Evolutionary conservation across 108 stramenopile species (phyloP).

Genomic region (Cyclotella cryptica): DNA sequence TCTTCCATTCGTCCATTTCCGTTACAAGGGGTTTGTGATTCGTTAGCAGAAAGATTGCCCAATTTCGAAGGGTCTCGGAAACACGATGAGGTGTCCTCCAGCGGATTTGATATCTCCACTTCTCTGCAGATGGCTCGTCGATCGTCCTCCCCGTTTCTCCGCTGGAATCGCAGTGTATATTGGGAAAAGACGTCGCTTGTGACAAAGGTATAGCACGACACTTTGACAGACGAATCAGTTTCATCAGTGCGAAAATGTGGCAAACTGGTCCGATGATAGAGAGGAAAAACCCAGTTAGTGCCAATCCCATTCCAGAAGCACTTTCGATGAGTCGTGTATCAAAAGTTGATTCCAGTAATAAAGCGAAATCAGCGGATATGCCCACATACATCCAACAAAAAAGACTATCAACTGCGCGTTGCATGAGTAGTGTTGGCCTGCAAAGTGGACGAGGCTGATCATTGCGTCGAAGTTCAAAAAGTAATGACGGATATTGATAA

Average conservation of each 20-base stretch:
- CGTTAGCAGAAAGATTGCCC: constrained; percentile 41
- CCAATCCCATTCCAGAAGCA: constrained; percentile 5
- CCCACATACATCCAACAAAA: constrained; percentile 52
- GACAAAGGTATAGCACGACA: constrained; percentile 47
- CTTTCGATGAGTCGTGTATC: neutral
- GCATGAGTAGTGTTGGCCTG: constrained; percentile 50
- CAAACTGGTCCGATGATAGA: constrained; percentile 35
- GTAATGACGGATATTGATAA: constrained; percentile 62
- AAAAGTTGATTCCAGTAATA: constrained; percentile 21
- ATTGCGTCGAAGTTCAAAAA: constrained; percentile 62
- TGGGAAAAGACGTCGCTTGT: constrained; percentile 35
- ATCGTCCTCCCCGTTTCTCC: neutral
- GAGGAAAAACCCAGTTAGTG: constrained; percentile 10
- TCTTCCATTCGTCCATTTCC: constrained; percentile 49
- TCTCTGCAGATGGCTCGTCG: constrained; percentile 25
- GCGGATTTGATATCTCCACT: constrained; percentile 65
- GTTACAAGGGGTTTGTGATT: constrained; percentile 44
- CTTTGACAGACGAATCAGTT: constrained; percentile 38
- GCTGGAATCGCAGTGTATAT: neutral
- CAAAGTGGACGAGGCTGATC: constrained; percentile 60
- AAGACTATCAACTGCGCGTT: constrained; percentile 36
- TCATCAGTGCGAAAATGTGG: constrained; percentile 44
- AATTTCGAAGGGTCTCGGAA: constrained; percentile 24
- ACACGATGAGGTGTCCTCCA: constrained; percentile 74
- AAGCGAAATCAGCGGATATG: constrained; percentile 56